A percentile compares a stretch with the other conserved stretches of the same genome.
Evolutionary conservation across 371 early-diverging fungal species (phyloP).

Genomic region (Mortierella sp.): DNA sequence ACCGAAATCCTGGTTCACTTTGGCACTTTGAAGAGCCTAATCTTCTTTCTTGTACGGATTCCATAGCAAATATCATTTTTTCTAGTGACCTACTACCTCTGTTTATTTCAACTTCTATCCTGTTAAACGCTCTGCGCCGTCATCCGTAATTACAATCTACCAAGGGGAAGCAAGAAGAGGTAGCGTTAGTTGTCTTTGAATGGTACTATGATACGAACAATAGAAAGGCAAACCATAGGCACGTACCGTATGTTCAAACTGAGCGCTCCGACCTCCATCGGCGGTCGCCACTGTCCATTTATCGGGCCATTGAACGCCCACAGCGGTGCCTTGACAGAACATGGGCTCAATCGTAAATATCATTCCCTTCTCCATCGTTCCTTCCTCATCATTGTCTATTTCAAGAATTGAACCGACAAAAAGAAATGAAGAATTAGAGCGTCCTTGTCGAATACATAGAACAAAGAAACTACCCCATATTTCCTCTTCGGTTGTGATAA

Average conservation of each 20-base stretch:
- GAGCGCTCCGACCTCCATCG: constrained; percentile 91
- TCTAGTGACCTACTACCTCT: too few species aligned
- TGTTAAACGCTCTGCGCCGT: constrained; percentile 83
- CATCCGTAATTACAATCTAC: constrained; percentile 71
- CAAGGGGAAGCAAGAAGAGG: not conserved
- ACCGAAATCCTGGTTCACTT: not conserved
- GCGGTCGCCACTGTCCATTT: constrained; percentile 88
- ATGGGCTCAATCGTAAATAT: constrained; percentile 93
- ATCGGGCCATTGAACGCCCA: constrained; percentile 87
- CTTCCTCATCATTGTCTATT: constrained; percentile 70
- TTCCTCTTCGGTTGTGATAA: not conserved
- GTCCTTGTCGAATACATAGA: too few species aligned
- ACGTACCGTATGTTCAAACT: constrained; percentile 87
- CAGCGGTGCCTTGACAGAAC: constrained; percentile 82
- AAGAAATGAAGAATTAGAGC: too few species aligned
- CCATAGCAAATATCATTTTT: not conserved
- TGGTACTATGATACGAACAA: constrained; percentile 7
- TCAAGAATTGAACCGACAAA: too few species aligned
- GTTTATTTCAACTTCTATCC: constrained; percentile 17
- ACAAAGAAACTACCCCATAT: not conserved
- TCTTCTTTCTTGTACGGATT: too few species aligned
- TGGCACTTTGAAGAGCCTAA: too few species aligned
- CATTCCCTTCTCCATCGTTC: constrained; percentile 81
- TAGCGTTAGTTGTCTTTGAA: not conserved
- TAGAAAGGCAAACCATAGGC: not conserved